phyloP scores from a whole-genome alignment of 208 protist genomes.

The Trypanosoma grayi region DNA sequence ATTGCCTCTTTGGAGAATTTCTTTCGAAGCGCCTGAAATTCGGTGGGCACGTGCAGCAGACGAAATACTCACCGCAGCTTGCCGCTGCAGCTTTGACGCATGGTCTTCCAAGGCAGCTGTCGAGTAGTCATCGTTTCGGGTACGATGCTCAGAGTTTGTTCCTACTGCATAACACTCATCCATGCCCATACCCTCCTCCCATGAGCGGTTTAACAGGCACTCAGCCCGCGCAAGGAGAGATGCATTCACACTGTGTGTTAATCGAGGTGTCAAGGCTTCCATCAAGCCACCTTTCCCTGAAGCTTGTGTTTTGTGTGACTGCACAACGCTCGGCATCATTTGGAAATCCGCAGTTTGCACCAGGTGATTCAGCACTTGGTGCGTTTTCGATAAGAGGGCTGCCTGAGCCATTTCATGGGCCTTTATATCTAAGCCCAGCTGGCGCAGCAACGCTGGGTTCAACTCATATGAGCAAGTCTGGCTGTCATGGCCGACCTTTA shows the following conservation, averaged over 20 bases:
- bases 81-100: neutral
- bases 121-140: neutral
- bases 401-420: conserved; percentile 3
- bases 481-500: neutral
- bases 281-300: neutral
- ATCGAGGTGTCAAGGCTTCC: neutral
- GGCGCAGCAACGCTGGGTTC: neutral
- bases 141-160: neutral
- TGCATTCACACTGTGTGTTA: neutral
- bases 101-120: neutral
- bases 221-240: conserved; percentile 2
- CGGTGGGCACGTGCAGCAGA: neutral
- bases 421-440: neutral
- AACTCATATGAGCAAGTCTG: neutral
- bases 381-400: neutral
- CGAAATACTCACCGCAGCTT: neutral
- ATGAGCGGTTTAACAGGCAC: neutral
- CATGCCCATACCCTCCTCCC: neutral
- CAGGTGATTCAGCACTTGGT: neutral
- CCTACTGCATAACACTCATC: neutral
- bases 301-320: neutral
- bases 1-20: neutral
- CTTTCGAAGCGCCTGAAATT: neutral
- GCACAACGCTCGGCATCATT: neutral
- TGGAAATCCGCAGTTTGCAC: neutral